Conservation (phyloP, 768 basidiomycete species). For the Podaxis carcinomalis region DNA sequence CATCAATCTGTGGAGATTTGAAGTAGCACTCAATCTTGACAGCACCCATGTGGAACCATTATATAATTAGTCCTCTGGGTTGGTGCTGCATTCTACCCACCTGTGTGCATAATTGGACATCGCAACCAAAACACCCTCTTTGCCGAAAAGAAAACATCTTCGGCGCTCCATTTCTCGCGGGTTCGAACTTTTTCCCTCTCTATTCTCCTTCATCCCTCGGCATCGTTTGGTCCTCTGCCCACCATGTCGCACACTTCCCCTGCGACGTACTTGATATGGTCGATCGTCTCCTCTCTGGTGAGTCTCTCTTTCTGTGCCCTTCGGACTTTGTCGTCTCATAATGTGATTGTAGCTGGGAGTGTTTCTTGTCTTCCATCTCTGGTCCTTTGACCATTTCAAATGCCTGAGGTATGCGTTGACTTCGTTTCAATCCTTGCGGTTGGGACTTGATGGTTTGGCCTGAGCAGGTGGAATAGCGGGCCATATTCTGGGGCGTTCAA, state of each 20-base stretch:
- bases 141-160: not conserved
- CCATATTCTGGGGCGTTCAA: slow-evolving; percentile 73
- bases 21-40: not conserved
- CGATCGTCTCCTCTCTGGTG: slow-evolving; percentile 43
- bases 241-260: slow-evolving; percentile 9
- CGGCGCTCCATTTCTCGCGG: not conserved
- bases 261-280: slow-evolving; percentile 8
- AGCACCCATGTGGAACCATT: not conserved
- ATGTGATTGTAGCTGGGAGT: slow-evolving; percentile 39
- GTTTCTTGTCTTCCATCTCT: slow-evolving; percentile 71
- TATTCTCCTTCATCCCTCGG: not conserved
- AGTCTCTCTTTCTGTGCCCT: slow-evolving; percentile 15
- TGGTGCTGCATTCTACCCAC: not conserved
- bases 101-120: not conserved
- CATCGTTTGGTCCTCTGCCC: not conserved
- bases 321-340: not conserved
- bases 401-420: slow-evolving; percentile 52
- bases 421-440: not conserved
- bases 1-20: not conserved
- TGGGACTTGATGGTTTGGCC: not conserved
- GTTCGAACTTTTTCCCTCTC: not conserved
- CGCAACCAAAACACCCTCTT: not conserved
- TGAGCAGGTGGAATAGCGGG: slow-evolving; percentile 62
- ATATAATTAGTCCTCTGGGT: not conserved
- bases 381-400: slow-evolving; percentile 77